Evolutionary conservation across 352 stramenopile genomes (phyloP).

Genomic region (Aphanomyces stellatus): DNA sequence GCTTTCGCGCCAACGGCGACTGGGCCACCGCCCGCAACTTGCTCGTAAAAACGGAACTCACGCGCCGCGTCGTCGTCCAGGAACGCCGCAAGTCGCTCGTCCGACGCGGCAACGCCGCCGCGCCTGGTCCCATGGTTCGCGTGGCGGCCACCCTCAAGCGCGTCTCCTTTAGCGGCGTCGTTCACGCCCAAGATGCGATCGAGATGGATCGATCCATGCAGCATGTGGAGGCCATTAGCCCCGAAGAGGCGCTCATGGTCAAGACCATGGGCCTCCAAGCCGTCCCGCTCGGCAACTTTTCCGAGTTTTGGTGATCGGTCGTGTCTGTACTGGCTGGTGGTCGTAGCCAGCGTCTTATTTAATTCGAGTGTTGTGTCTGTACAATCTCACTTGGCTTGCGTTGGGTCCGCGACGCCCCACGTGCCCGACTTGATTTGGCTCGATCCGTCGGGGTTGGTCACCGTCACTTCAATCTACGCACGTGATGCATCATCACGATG

Average conservation of each 20-base stretch:
- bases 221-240: background rate
- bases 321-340: background rate
- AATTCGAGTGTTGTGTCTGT: background rate
- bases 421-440: constrained; percentile 22
- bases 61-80: background rate
- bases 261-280: constrained; percentile 7
- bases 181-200: background rate
- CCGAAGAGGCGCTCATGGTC: constrained; percentile 13
- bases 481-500: background rate
- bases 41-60: constrained; percentile 14
- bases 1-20: background rate
- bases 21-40: constrained; percentile 3
- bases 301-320: constrained; percentile 13
- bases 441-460: constrained; percentile 20
- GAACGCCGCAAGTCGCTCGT: constrained; percentile 1
- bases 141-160: background rate
- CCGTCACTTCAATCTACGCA: constrained; percentile 19
- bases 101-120: background rate
- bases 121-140: background rate
- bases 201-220: constrained; percentile 3
- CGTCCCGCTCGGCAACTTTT: constrained; percentile 12
- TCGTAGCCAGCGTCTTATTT: too few species aligned
- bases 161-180: background rate
- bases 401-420: constrained; percentile 9
- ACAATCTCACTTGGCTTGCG: constrained; percentile 6